Conservation (phyloP, 2,329 filamentous ascomycete species). For the Fusarium hainanense region DNA sequence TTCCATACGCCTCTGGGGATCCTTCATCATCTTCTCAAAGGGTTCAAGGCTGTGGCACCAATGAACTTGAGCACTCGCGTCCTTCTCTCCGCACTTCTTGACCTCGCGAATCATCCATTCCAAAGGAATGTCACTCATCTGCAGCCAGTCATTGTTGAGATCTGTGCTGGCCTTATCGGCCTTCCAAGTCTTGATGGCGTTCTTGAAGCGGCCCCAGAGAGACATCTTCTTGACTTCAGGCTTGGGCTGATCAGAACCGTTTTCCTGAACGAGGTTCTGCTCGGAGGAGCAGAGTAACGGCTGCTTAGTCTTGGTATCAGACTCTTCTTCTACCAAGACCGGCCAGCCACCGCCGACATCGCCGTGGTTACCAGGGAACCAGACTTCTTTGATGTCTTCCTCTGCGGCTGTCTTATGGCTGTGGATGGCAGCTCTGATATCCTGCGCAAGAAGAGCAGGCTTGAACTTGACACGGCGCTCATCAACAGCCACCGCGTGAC, state of each 20-base stretch:
- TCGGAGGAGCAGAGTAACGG: neutral
- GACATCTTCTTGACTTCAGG: constrained; percentile 42
- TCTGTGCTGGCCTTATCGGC: constrained; percentile 48
- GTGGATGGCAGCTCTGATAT: constrained; percentile 46
- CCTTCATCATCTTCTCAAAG: constrained; percentile 50
- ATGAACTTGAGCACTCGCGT: constrained; percentile 49
- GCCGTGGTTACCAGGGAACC: constrained; percentile 66
- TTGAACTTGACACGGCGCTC: constrained; percentile 68
- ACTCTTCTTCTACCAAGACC: constrained; percentile 37
- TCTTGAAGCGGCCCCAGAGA: constrained; percentile 51
- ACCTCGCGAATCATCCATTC: constrained; percentile 65
- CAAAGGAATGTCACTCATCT: constrained; percentile 62
- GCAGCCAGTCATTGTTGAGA: constrained; percentile 50
- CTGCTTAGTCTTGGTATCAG: constrained; percentile 12
- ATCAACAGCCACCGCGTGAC: constrained; percentile 65
- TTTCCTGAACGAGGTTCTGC: neutral
- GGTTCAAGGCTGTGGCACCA: constrained; percentile 49
- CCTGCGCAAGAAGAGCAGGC: constrained; percentile 59
- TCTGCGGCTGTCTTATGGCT: constrained; percentile 27
- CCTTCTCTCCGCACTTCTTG: constrained; percentile 51
- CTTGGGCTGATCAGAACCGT: neutral
- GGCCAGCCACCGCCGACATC: constrained; percentile 67
- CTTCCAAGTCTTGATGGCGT: constrained; percentile 51
- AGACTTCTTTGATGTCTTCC: constrained; percentile 62
- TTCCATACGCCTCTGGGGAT: constrained; percentile 44